Evolutionary conservation across 108 stramenopile species (phyloP).

Genomic region (Pseudonitzschia delicatissima): DNA sequence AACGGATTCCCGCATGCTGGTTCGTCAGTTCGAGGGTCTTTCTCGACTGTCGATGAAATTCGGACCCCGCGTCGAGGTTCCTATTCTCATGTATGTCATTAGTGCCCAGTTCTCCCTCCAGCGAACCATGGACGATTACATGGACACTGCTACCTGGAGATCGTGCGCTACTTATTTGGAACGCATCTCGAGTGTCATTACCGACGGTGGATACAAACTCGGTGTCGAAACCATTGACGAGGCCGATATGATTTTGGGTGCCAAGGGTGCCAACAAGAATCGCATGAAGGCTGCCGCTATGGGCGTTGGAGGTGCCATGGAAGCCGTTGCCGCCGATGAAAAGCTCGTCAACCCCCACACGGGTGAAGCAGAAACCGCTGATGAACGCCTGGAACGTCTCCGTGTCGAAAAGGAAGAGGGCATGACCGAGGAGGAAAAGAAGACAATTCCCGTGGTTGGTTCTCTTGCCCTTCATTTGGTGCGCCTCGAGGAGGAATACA

Average conservation of each 20-base stretch:
- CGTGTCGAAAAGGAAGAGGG: constrained; percentile 73
- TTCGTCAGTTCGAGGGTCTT: constrained; percentile 87
- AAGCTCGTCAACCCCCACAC: constrained; percentile 81
- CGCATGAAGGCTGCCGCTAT: constrained; percentile 70
- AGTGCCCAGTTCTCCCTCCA: constrained; percentile 91
- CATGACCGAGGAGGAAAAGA: constrained; percentile 74
- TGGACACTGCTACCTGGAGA: constrained; percentile 93
- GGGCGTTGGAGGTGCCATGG: constrained; percentile 65
- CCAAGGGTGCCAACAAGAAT: constrained; percentile 13
- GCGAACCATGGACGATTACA: constrained; percentile 94
- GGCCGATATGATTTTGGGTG: constrained; percentile 56
- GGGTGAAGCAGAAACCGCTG: constrained; percentile 77
- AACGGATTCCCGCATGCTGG: constrained; percentile 66
- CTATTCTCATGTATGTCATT: constrained; percentile 94
- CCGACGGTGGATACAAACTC: constrained; percentile 70
- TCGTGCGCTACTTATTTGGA: constrained; percentile 79
- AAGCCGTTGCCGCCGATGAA: constrained; percentile 73
- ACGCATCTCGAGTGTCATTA: constrained; percentile 76
- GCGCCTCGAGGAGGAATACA: constrained; percentile 95
- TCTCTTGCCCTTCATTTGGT: constrained; percentile 77
- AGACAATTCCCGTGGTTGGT: constrained; percentile 86
- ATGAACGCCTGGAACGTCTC: constrained; percentile 81
- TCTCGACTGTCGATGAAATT: constrained; percentile 72
- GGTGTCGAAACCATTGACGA: constrained; percentile 59
- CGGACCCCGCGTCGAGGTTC: constrained; percentile 90